Evolutionary conservation across 78 protist species (phyloP), one percentile per base, ranked within the genome.

Genomic region (slime mould (Dictyostelium discoideum)): DNA sequence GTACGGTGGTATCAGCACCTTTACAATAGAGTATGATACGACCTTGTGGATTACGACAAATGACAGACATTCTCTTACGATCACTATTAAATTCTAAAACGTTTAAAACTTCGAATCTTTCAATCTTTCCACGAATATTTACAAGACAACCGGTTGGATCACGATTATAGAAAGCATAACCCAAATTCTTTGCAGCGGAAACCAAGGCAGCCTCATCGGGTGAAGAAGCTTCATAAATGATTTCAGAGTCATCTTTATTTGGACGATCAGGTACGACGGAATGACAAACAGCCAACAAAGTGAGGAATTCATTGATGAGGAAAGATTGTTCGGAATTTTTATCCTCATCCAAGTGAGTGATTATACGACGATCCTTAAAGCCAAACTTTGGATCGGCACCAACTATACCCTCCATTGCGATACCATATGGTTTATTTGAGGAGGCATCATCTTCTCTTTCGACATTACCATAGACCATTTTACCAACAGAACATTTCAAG

Each of bases 61-160:
- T 39, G 37, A 97, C 86, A 2, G 99, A 93, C 99, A 98, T 98
- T 69, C 99, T 96, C 98, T 98, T 98, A 29, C 99, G 97, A 57
- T 96, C 93, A 32, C 93, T 54, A 73, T 87, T 89, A 97, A 99
- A 99, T 93, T 98, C 98, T 26, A 98, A 6, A 32, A 97, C 81
- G 22, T 95, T 84, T 5, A 98, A 92, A 13, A 97, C 39, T 65
- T 96, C 88, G 87, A 95, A 96, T 42, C 85, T 29, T 32, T 74
- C 87, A 20, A 37, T 9, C 73, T 87, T 22, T 26, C 93, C 97
- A 32, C 87, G 92, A 32, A 46, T 29, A 40, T 83, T 79, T 40
- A 89, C 73, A 18, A 77, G 13, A 54, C 85, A n/a, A 20, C 60
- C 85, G 3, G 96, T 60, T 78, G 96, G 87, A 44, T 92, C 92